These are phyloP conservation scores for Trypanosoma mega DNA, from an alignment of 208 protist species.

Conservation along the genomic window DNA sequence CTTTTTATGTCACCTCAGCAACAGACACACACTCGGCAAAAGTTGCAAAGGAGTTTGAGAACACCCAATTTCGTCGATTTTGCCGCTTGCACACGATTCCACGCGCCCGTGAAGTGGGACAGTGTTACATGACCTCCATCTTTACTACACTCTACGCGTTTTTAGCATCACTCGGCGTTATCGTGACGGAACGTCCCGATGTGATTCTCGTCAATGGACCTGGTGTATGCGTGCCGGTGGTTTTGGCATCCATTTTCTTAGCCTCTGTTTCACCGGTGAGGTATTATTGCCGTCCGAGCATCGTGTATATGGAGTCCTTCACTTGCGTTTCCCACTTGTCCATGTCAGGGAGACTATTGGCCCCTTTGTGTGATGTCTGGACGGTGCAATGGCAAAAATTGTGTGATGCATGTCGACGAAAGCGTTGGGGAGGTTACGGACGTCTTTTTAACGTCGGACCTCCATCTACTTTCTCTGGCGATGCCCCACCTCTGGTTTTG, in stretches of 20 bases:
- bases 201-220: slow-evolving; percentile 91
- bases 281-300: slow-evolving; percentile 37
- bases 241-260: slow-evolving; percentile 53
- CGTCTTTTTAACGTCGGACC: slow-evolving; percentile 16
- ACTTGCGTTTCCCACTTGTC: slow-evolving; percentile 85
- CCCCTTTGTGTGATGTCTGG: slow-evolving; percentile 75
- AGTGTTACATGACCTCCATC: slow-evolving; percentile 85
- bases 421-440: slow-evolving; percentile 4
- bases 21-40: slow-evolving; percentile 73
- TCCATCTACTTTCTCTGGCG: neutral
- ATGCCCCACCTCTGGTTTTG: too few species aligned
- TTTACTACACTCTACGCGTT: slow-evolving; percentile 61
- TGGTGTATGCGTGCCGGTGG: slow-evolving; percentile 90
- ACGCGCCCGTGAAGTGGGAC: slow-evolving; percentile 87
- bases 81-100: slow-evolving; percentile 67
- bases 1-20: slow-evolving; percentile 70
- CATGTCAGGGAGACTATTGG: slow-evolving; percentile 68
- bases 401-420: slow-evolving; percentile 11
- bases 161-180: slow-evolving; percentile 18
- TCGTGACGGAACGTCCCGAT: slow-evolving; percentile 48
- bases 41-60: slow-evolving; percentile 56
- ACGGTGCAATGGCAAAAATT: slow-evolving; percentile 79
- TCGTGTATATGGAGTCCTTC: slow-evolving; percentile 90
- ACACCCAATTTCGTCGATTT: slow-evolving; percentile 32
- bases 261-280: slow-evolving; percentile 42